phyloP scores from a whole-genome alignment of 768 basidiomycete species.

The Termitomyces sp. region DNA sequence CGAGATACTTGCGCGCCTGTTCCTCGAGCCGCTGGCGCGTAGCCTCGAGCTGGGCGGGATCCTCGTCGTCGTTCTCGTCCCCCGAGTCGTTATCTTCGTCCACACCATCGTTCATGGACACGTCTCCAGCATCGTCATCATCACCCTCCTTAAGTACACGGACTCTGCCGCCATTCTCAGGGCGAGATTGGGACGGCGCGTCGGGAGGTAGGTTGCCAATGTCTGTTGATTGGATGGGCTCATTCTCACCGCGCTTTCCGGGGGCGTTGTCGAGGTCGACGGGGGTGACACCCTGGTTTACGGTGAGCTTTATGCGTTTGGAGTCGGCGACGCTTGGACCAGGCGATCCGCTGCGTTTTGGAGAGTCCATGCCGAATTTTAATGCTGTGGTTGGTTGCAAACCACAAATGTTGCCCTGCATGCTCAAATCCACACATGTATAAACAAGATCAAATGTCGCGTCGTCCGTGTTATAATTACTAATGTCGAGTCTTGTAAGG shows the following conservation, averaged over 20 bases:
- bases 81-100: slow-evolving; percentile 76
- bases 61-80: slow-evolving; percentile 83
- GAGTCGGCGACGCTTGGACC: slow-evolving; percentile 46
- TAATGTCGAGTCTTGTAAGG: slow-evolving; percentile 11
- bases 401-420: slow-evolving; percentile 12
- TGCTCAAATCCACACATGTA: slow-evolving; percentile 7
- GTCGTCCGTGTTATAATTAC: neutral
- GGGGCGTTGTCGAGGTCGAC: slow-evolving; percentile 76
- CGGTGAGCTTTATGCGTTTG: slow-evolving; percentile 55
- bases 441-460: slow-evolving; percentile 8
- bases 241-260: slow-evolving; percentile 86
- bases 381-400: slow-evolving; percentile 6
- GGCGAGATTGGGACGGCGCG: slow-evolving; percentile 27
- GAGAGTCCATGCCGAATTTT: slow-evolving; percentile 48
- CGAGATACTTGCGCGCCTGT: slow-evolving; percentile 90
- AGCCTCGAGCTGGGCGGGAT: slow-evolving; percentile 78
- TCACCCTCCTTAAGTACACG: slow-evolving; percentile 47
- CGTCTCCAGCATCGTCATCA: slow-evolving; percentile 66
- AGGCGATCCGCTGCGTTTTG: slow-evolving; percentile 60
- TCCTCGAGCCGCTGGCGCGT: slow-evolving; percentile 77
- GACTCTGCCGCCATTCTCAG: slow-evolving; percentile 40
- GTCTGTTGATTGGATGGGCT: slow-evolving; percentile 75
- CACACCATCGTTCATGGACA: slow-evolving; percentile 75
- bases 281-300: slow-evolving; percentile 60
- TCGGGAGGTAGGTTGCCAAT: slow-evolving; percentile 67